Percentiles rank a stretch among this genome's conserved stretches.
Evolutionary conservation across 306 rosid genomes (phyloP).

Genomic region (Trifolium pratense): DNA sequence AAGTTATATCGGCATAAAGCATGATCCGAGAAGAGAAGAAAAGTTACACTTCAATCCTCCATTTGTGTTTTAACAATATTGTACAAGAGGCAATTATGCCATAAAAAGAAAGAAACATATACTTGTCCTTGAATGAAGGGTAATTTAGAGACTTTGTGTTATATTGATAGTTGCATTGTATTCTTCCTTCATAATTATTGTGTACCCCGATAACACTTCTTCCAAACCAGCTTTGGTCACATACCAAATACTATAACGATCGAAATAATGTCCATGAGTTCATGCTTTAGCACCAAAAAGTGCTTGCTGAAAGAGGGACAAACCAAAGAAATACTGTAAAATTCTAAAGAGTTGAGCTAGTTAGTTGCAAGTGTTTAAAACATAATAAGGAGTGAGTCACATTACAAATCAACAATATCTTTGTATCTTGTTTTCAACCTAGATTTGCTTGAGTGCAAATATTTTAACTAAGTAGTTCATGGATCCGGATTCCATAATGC

Average conservation of each 20-base stretch:
- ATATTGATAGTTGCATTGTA: background rate
- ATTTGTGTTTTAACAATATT: slow-evolving; percentile 25
- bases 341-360: background rate
- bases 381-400: too few relatives aligned
- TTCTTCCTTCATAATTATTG: slow-evolving; percentile 31
- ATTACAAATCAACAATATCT: background rate
- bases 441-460: too few relatives aligned
- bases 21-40: slow-evolving; percentile 21
- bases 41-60: slow-evolving; percentile 27
- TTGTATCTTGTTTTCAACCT: background rate
- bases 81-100: slow-evolving; percentile 20
- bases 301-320: slow-evolving; percentile 36
- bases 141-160: slow-evolving; percentile 12
- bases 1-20: background rate
- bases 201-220: background rate
- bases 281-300: slow-evolving; percentile 55
- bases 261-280: slow-evolving; percentile 20
- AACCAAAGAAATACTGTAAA: slow-evolving; percentile 28
- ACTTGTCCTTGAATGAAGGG: slow-evolving; percentile 4
- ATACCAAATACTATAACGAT: slow-evolving; percentile 29
- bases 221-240: slow-evolving; percentile 20
- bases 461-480: background rate
- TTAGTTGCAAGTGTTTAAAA: background rate
- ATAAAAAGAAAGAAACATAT: slow-evolving; percentile 30
- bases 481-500: too few relatives aligned